Base-by-base conservation (phyloP, 2,329 filamentous ascomycete species). In the Colletotrichum endophyticum region DNA sequence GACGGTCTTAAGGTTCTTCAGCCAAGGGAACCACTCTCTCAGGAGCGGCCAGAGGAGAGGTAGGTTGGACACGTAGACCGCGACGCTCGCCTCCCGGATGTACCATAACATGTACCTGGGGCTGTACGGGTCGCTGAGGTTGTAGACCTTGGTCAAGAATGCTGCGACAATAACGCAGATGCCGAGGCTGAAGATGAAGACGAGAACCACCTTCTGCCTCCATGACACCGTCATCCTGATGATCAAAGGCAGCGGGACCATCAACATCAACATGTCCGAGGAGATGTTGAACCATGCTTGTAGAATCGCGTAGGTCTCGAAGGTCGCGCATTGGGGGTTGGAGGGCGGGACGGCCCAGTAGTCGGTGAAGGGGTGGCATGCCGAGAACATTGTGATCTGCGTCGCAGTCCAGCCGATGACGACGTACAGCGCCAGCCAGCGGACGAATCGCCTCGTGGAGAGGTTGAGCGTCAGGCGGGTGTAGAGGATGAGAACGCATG, bases 31-130 rank as follows among this genome's bases (percentile, higher is more conserved):
- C 75, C 75, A 77, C 30, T 87, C 84, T 32, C 87, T 85, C 61
- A 91, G 80, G 16, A 91, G 84, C 2, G 88, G 86, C 89, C 89
- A 91, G 70, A 90, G 86, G 64, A 88, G 84, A 1, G 89, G 89
- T 5, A 91, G 82, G 78, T 91, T 91, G 77, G 88, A 85, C 12
- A 91, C 88, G 75, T 88, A 87, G 7, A 91, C 84, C 9, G 89
- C 89, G 3, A 89, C 88, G 30, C 84, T 87, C 12, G 88, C 87
- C 84, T 92, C 89, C 71, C 89, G 85, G 25, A 87, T 85, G 80
- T 91, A 91, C 89, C 90, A 91, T 22, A 88, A 81, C 84, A 87
- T 84, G 79, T 87, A 88, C n/a, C 79, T 61, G 7, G 78, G 79
- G 67, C 78, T 81, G 16, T 67, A 75, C 5, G 62, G 71, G 61